A percentile compares a stretch with the other conserved stretches of the same genome.
These are phyloP conservation scores for Lojkania enalia DNA, from an alignment of 2,329 filamentous ascomycete genomes.

Conservation along the genomic window DNA sequence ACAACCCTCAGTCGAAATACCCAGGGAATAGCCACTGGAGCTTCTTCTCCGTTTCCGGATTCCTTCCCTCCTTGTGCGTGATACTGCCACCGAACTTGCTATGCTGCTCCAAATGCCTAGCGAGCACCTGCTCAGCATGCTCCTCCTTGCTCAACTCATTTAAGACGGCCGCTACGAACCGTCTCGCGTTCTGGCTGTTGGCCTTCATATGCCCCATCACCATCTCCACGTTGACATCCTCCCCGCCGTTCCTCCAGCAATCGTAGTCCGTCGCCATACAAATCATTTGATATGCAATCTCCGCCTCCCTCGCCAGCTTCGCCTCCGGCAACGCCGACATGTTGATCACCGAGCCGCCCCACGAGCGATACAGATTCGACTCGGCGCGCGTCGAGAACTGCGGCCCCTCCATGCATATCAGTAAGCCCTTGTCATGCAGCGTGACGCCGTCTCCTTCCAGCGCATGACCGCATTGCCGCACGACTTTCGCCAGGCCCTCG, in stretches of 20 bases:
- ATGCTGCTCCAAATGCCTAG: constrained; percentile 77
- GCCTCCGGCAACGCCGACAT: constrained; percentile 96
- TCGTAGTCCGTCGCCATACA: constrained; percentile 99
- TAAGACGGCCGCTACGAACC: constrained; percentile 82
- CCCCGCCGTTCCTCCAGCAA: constrained; percentile 85
- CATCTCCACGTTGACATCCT: constrained; percentile 89
- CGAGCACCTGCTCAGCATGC: constrained; percentile 73
- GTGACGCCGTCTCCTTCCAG: constrained; percentile 83
- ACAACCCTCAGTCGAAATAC: constrained; percentile 63
- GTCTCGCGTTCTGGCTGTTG: constrained; percentile 84
- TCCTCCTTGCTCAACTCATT: constrained; percentile 81
- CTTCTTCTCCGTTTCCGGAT: constrained; percentile 74
- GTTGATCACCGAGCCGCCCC: constrained; percentile 96
- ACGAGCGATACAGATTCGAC: constrained; percentile 90
- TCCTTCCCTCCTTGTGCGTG: constrained; percentile 76
- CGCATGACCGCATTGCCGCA: constrained; percentile 73
- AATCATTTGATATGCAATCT: constrained; percentile 97
- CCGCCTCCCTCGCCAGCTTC: constrained; percentile 93
- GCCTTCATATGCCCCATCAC: constrained; percentile 96
- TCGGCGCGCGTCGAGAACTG: constrained; percentile 97
- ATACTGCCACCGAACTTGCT: constrained; percentile 79
- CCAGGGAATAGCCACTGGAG: constrained; percentile 86
- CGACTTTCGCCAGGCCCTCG: constrained; percentile 71
- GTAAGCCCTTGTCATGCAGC: constrained; percentile 79
- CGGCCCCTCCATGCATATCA: constrained; percentile 98